These are phyloP conservation scores for Gynostemma pentaphyllum DNA, from an alignment of 306 rosid genomes.

Conservation along the genomic window DNA sequence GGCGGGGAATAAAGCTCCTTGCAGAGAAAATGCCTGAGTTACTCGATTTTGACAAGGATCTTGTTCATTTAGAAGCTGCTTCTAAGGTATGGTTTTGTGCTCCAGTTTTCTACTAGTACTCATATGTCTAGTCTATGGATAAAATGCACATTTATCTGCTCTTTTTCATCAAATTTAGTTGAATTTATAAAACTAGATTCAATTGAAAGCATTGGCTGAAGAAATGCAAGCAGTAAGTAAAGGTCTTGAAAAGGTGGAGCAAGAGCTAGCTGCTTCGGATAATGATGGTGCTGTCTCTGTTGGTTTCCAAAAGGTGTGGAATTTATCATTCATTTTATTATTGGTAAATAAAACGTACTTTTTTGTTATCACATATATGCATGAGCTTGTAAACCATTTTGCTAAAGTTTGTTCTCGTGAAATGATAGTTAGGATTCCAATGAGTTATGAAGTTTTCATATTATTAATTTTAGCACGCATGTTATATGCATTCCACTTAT, in stretches of 20 bases:
- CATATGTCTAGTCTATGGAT: background rate
- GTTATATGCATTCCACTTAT: background rate
- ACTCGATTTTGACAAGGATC: conserved; percentile 91
- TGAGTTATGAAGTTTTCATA: background rate
- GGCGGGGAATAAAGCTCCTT: conserved; percentile 40
- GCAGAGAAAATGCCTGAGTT: conserved; percentile 92
- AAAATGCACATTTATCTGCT: background rate
- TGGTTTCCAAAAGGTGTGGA: conserved; percentile 74
- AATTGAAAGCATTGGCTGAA: conserved; percentile 92
- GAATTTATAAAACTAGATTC: conserved; percentile 49
- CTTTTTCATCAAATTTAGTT: background rate
- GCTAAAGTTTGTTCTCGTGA: background rate
- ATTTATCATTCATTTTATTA: background rate
- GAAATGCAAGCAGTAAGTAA: conserved; percentile 99
- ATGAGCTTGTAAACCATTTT: background rate
- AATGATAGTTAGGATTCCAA: background rate
- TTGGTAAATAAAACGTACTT: background rate
- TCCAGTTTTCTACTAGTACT: background rate
- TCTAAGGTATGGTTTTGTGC: conserved; percentile 56
- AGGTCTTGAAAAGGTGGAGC: conserved; percentile 97
- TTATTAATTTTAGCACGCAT: background rate
- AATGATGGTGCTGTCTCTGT: conserved; percentile 70
- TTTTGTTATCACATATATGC: background rate
- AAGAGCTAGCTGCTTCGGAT: conserved; percentile 81
- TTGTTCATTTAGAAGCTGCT: conserved; percentile 83